phyloP scores from a whole-genome alignment of 1,284 basidiomycete species.

The Cerioporus squamosus region DNA sequence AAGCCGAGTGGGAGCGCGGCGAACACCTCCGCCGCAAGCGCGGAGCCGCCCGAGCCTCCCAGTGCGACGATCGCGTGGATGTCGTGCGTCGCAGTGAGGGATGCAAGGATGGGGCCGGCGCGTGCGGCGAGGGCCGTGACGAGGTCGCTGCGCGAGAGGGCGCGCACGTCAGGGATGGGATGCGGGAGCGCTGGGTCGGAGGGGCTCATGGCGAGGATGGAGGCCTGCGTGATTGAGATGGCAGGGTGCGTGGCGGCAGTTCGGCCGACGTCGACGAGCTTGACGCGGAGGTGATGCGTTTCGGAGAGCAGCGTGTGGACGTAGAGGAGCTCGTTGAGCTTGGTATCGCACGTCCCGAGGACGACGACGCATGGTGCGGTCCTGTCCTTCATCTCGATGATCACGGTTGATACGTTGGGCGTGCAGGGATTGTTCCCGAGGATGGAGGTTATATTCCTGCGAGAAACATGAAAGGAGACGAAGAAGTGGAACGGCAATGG shows the following conservation, averaged over 20 bases:
- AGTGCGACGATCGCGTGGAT: constrained; percentile 24
- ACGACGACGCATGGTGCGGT: constrained; percentile 15
- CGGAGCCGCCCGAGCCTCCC: constrained; percentile 29
- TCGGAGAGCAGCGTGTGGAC: constrained; percentile 21
- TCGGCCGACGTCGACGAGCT: constrained; percentile 29
- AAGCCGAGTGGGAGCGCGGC: constrained; percentile 28
- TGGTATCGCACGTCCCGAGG: constrained; percentile 32
- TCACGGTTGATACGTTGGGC: too few relatives aligned
- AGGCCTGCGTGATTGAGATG: constrained; percentile 19
- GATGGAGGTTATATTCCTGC: background rate
- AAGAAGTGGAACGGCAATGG: too few relatives aligned
- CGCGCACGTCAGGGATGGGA: constrained; percentile 12
- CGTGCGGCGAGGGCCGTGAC: constrained; percentile 21
- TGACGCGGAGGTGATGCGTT: constrained; percentile 20
- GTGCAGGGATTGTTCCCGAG: too few relatives aligned
- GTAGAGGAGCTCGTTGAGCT: constrained; percentile 29
- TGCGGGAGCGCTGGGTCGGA: background rate
- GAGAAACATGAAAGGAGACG: too few relatives aligned
- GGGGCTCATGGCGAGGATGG: constrained; percentile 16
- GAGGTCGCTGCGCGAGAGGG: constrained; percentile 23
- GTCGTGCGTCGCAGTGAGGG: constrained; percentile 7
- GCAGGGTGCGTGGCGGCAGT: constrained; percentile 21
- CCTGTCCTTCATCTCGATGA: too few relatives aligned
- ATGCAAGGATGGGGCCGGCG: constrained; percentile 12
- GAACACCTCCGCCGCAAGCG: constrained; percentile 27